phyloP scores from a whole-genome alignment of 2,329 filamentous ascomycete species.

The Beauveria australis region DNA sequence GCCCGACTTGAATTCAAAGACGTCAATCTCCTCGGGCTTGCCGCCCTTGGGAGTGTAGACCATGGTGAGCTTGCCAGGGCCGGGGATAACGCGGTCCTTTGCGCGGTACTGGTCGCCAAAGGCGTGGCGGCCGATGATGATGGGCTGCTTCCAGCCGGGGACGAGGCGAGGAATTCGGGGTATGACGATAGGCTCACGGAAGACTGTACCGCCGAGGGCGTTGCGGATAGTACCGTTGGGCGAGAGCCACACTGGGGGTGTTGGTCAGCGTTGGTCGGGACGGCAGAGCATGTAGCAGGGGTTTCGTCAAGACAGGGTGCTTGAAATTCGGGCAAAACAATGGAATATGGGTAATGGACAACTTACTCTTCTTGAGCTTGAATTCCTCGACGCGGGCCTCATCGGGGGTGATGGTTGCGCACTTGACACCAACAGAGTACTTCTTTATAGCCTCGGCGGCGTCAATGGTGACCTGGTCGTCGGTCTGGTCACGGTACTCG shows the following conservation, averaged over 20 bases:
- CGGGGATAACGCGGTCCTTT: slow-evolving; percentile 78
- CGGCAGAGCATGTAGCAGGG: neutral
- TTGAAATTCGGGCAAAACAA: neutral
- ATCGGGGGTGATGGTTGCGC: slow-evolving; percentile 97
- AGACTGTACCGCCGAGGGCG: slow-evolving; percentile 82
- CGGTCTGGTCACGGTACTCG: slow-evolving; percentile 89
- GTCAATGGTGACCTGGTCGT: slow-evolving; percentile 92
- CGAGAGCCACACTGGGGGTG: slow-evolving; percentile 80
- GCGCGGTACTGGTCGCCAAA: slow-evolving; percentile 98
- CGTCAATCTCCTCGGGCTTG: slow-evolving; percentile 76
- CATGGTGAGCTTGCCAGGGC: slow-evolving; percentile 84
- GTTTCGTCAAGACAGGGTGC: neutral
- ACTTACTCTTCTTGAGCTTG: slow-evolving; percentile 92
- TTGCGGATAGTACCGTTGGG: slow-evolving; percentile 86
- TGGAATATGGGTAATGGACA: slow-evolving; percentile 12
- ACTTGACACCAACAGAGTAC: slow-evolving; percentile 98
- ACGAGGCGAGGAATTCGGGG: slow-evolving; percentile 86
- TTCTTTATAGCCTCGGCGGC: slow-evolving; percentile 97
- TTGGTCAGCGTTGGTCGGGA: slow-evolving; percentile 4
- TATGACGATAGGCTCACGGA: slow-evolving; percentile 98
- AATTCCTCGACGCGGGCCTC: slow-evolving; percentile 96
- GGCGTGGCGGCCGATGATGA: slow-evolving; percentile 97
- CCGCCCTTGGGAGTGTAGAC: slow-evolving; percentile 84
- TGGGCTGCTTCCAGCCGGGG: slow-evolving; percentile 96
- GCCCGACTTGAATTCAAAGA: slow-evolving; percentile 79